Conservation (phyloP, 176 grass and related monocot species). For the Oryza rufipogon region DNA sequence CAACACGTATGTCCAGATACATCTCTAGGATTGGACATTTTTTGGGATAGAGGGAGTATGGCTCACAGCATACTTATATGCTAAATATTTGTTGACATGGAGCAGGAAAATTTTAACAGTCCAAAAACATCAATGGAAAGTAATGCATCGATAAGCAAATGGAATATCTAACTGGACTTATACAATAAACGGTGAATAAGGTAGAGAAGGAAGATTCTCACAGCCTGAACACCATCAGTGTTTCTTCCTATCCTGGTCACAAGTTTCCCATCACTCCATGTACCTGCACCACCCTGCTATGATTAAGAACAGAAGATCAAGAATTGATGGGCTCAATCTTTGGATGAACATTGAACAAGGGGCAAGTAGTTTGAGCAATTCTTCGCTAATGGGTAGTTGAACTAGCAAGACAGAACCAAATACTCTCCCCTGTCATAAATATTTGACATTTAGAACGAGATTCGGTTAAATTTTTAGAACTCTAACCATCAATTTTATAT, state of each 20-base stretch:
- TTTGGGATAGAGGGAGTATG: not conserved
- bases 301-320: constrained; percentile 69
- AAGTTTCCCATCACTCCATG: constrained; percentile 99
- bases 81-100: not conserved
- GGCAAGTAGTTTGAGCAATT: constrained; percentile 9
- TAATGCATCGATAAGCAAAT: constrained; percentile 23
- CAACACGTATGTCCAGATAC: too few species aligned
- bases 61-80: not conserved
- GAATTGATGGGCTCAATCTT: constrained; percentile 34
- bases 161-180: constrained; percentile 13
- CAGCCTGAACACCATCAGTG: constrained; percentile 90
- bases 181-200: constrained; percentile 21
- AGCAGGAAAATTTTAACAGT: not conserved
- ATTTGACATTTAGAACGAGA: too few species aligned
- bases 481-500: too few species aligned
- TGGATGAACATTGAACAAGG: constrained; percentile 16
- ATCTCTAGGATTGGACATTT: too few species aligned
- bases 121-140: not conserved
- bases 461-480: too few species aligned
- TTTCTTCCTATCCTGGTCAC: constrained; percentile 98
- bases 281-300: constrained; percentile 99
- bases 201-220: constrained; percentile 57
- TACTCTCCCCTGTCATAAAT: not conserved
- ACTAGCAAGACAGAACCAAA: not conserved
- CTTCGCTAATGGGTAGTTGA: not conserved